A percentile compares a stretch with the other conserved stretches of the same genome.
These are phyloP conservation scores for Cladophialophora chaetospira DNA, from an alignment of 2,329 filamentous ascomycete species.

Conservation along the genomic window DNA sequence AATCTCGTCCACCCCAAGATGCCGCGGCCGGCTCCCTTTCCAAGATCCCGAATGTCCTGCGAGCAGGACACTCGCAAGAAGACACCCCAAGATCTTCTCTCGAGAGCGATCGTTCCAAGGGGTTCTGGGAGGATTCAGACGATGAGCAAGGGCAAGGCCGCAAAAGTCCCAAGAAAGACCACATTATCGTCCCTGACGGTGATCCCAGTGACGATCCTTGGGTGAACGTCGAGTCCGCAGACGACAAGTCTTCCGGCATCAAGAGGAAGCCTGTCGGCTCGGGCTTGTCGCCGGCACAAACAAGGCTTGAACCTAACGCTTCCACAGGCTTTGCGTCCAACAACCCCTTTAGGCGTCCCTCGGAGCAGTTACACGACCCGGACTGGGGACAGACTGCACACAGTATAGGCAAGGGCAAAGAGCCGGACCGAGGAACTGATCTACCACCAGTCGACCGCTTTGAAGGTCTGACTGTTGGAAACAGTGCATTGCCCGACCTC, in stretches of 20 bases:
- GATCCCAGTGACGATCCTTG: constrained; percentile 21
- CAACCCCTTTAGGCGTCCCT: constrained; percentile 33
- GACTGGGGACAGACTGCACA: constrained; percentile 11
- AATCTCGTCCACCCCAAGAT: constrained; percentile 2
- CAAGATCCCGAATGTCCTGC: constrained; percentile 27
- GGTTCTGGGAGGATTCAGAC: constrained; percentile 34
- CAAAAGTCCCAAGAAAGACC: constrained; percentile 17
- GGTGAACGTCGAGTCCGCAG: constrained; percentile 20
- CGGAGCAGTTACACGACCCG: constrained; percentile 2
- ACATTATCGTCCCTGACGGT: constrained; percentile 1
- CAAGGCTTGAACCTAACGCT: not conserved
- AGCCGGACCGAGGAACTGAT: constrained; percentile 12
- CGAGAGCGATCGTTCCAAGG: constrained; percentile 33
- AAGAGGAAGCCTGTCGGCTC: constrained; percentile 29
- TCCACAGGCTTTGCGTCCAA: constrained; percentile 28
- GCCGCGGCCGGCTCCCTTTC: not conserved
- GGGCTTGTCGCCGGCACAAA: constrained; percentile 7
- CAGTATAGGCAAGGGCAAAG: constrained; percentile 20
- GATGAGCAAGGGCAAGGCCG: constrained; percentile 16
- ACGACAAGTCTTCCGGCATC: constrained; percentile 23
- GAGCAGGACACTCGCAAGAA: constrained; percentile 29
- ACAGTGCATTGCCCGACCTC: not conserved
- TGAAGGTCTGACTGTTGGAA: constrained; percentile 8
- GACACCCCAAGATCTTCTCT: constrained; percentile 33
- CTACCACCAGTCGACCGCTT: constrained; percentile 3